Evolutionary conservation across 805 yeast genomes (phyloP).

Genomic region (Metschnikowia chrysomelidarum): DNA sequence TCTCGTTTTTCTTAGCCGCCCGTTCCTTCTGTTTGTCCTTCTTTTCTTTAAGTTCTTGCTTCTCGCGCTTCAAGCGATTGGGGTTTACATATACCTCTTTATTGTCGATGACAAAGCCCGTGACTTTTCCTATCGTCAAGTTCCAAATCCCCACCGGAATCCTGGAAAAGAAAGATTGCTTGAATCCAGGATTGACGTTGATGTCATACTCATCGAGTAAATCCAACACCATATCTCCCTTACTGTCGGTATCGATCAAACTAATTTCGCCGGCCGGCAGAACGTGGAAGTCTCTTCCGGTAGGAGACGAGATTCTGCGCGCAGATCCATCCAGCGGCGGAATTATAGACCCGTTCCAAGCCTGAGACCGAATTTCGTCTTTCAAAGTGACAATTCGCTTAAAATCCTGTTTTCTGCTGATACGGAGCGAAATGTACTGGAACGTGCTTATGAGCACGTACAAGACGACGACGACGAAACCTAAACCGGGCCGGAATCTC

Average conservation of each 20-base stretch:
- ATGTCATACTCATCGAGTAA: constrained; percentile 49
- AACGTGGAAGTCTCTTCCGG: constrained; percentile 53
- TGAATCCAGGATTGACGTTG: constrained; percentile 43
- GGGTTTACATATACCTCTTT: constrained; percentile 16
- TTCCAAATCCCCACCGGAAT: constrained; percentile 47
- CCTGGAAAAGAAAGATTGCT: constrained; percentile 46
- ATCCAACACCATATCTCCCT: constrained; percentile 28
- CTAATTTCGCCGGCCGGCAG: constrained; percentile 54
- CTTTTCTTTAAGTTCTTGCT: constrained; percentile 5
- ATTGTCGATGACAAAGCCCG: constrained; percentile 20
- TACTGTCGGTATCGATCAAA: constrained; percentile 43
- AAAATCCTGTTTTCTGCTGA: constrained; percentile 55
- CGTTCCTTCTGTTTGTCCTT: constrained; percentile 28
- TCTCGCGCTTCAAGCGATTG: constrained; percentile 13
- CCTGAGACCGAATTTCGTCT: constrained; percentile 48
- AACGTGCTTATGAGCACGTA: constrained; percentile 50
- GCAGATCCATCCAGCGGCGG: constrained; percentile 52
- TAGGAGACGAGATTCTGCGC: constrained; percentile 42
- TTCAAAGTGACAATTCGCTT: constrained; percentile 54
- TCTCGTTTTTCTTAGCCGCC: constrained; percentile 38
- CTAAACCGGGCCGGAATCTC: constrained; percentile 66
- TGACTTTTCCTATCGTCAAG: constrained; percentile 36
- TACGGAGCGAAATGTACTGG: constrained; percentile 56
- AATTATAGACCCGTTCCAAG: constrained; percentile 52
- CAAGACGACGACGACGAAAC: constrained; percentile 50